Conservation (phyloP, 2,329 filamentous ascomycete genomes). For the Bertia moriformis region DNA sequence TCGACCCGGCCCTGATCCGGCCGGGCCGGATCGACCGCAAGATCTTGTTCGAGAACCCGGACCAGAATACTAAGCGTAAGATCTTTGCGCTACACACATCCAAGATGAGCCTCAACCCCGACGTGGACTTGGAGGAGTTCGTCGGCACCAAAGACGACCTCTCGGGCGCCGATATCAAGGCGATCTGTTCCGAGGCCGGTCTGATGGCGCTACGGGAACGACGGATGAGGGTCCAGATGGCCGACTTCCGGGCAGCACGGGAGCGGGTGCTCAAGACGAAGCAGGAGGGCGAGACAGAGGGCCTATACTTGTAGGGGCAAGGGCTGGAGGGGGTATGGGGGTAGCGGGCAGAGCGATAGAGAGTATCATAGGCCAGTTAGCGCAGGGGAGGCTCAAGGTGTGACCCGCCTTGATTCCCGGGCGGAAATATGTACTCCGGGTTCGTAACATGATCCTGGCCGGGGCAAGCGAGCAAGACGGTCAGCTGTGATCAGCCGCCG, state of each 20-base stretch:
- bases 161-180: slow-evolving; percentile 92
- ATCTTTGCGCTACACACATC: slow-evolving; percentile 66
- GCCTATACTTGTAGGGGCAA: slow-evolving; percentile 89
- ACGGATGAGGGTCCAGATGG: slow-evolving; percentile 97
- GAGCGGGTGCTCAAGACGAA: slow-evolving; percentile 96
- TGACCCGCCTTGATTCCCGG: too few relatives aligned
- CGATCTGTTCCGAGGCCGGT: slow-evolving; percentile 94
- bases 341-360: too few relatives aligned
- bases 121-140: slow-evolving; percentile 64
- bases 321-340: too few relatives aligned
- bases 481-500: too few relatives aligned
- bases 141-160: slow-evolving; percentile 66
- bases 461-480: too few relatives aligned
- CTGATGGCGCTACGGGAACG: slow-evolving; percentile 86
- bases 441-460: too few relatives aligned
- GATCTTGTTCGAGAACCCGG: slow-evolving; percentile 30
- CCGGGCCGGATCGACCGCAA: slow-evolving; percentile 67
- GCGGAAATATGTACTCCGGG: too few relatives aligned
- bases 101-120: slow-evolving; percentile 61
- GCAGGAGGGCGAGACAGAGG: slow-evolving; percentile 95
- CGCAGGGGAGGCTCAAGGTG: too few relatives aligned
- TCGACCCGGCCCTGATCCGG: slow-evolving; percentile 61
- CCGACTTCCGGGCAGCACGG: slow-evolving; percentile 82
- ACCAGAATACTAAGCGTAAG: slow-evolving; percentile 53
- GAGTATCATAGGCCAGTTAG: too few relatives aligned